These are phyloP conservation scores for Curvularia spicifera DNA, from an alignment of 2,329 filamentous ascomycete species.

Conservation along the genomic window DNA sequence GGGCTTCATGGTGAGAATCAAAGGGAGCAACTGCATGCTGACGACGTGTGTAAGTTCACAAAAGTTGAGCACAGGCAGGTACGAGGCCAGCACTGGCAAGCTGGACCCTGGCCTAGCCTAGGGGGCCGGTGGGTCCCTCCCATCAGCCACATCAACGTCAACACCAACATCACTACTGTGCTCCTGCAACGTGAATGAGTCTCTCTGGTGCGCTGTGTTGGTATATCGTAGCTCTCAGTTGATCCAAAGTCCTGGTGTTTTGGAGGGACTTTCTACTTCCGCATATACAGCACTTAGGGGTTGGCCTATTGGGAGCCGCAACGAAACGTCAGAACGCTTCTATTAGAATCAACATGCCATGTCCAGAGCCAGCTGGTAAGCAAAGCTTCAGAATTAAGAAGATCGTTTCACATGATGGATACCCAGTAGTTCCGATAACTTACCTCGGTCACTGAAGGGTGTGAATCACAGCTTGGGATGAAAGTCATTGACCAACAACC, in stretches of 20 bases:
- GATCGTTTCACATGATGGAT: not conserved
- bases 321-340: not conserved
- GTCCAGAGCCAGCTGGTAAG: not conserved
- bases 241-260: not conserved
- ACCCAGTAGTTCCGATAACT: not conserved
- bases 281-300: not conserved
- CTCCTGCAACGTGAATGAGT: not conserved
- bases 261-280: not conserved
- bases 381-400: no score
- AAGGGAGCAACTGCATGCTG: conserved; percentile 27
- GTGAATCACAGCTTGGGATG: not conserved
- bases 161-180: conserved; percentile 47
- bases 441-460: not conserved
- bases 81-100: conserved; percentile 12
- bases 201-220: not conserved
- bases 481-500: not conserved
- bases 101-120: conserved; percentile 18
- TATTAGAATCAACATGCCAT: no score
- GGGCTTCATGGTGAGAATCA: conserved; percentile 31
- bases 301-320: not conserved
- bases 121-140: conserved; percentile 8
- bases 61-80: conserved; percentile 27
- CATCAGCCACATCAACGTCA: not conserved
- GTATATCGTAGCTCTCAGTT: not conserved
- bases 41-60: conserved; percentile 14